Percentiles rank a stretch among this genome's conserved stretches.
Conservation (phyloP, 2,329 filamentous ascomycete genomes). For the Fusarium beomiforme region DNA sequence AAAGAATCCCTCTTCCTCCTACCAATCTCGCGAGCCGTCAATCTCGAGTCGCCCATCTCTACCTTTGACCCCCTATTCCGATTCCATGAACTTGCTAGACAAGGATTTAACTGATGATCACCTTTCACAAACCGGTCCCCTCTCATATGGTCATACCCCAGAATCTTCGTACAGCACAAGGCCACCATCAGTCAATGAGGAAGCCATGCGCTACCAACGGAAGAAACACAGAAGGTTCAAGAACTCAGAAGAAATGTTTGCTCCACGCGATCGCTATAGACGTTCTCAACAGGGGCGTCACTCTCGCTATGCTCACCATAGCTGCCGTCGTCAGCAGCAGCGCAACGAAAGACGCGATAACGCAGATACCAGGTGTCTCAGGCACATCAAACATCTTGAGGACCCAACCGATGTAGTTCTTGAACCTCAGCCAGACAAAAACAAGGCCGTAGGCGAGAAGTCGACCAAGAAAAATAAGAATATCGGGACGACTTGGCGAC, state of each 20-base stretch:
- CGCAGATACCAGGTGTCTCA: not conserved
- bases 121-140: not conserved
- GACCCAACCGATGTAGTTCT: not conserved
- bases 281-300: not conserved
- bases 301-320: slow-evolving; percentile 2
- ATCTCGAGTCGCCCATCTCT: not conserved
- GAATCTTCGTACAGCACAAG: slow-evolving; percentile 24
- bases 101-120: slow-evolving; percentile 16
- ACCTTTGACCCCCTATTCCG: not conserved
- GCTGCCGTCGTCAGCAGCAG: not conserved
- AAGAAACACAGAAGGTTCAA: not conserved
- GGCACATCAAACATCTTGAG: not conserved
- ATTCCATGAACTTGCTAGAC: not conserved
- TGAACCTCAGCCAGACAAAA: not conserved
- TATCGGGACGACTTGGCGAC: slow-evolving; percentile 3
- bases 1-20: not conserved
- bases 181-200: slow-evolving; percentile 16
- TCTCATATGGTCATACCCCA: slow-evolving; percentile 2
- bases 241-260: not conserved
- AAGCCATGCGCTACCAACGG: not conserved
- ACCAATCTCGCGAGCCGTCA: not conserved
- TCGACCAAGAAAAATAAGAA: slow-evolving; percentile 4
- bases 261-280: slow-evolving; percentile 1
- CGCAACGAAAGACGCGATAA: not conserved
- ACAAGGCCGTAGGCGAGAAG: slow-evolving; percentile 11